Percentiles rank a stretch among this genome's conserved stretches.
Evolutionary conservation across 2,329 filamentous ascomycete genomes (phyloP).

Genomic region (Nemania sp.): DNA sequence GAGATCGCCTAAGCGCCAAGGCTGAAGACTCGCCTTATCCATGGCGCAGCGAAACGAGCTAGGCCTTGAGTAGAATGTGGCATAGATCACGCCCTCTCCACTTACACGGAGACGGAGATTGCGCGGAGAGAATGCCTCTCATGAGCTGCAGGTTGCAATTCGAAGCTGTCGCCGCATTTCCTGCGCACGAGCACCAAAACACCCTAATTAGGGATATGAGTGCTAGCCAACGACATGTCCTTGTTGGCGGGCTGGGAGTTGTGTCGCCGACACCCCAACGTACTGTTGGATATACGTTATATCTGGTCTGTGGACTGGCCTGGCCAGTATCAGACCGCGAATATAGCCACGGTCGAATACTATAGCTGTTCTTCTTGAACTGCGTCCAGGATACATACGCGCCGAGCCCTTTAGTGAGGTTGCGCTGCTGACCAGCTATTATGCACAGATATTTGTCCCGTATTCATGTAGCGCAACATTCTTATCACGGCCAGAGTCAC

Average conservation of each 20-base stretch:
- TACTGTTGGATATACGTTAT: neutral
- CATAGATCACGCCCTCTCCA: slow-evolving; percentile 29
- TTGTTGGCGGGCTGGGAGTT: neutral
- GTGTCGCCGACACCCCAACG: neutral
- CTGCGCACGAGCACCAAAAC: neutral
- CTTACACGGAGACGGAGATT: slow-evolving; percentile 14
- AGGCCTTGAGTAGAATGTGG: slow-evolving; percentile 42
- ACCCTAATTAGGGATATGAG: neutral
- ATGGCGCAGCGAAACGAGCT: slow-evolving; percentile 29
- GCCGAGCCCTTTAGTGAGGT: slow-evolving; percentile 25
- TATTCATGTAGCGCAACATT: slow-evolving; percentile 26
- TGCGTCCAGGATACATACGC: slow-evolving; percentile 6
- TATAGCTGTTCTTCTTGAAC: slow-evolving; percentile 2
- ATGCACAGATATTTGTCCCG: slow-evolving; percentile 7
- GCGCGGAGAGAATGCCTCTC: slow-evolving; percentile 8
- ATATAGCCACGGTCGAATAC: slow-evolving; percentile 18
- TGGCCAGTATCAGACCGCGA: slow-evolving; percentile 8
- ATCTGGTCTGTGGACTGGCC: neutral
- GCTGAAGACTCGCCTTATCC: slow-evolving; percentile 28
- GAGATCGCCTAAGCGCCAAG: slow-evolving; percentile 32
- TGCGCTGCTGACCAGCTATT: slow-evolving; percentile 18
- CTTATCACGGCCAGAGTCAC: slow-evolving; percentile 32
- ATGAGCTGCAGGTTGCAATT: neutral
- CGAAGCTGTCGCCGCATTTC: slow-evolving; percentile 11
- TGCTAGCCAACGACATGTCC: neutral